A percentile compares a stretch with the other conserved stretches of the same genome.
Evolutionary conservation across 2,329 filamentous ascomycete genomes (phyloP).

Genomic region (Colletotrichum horii): DNA sequence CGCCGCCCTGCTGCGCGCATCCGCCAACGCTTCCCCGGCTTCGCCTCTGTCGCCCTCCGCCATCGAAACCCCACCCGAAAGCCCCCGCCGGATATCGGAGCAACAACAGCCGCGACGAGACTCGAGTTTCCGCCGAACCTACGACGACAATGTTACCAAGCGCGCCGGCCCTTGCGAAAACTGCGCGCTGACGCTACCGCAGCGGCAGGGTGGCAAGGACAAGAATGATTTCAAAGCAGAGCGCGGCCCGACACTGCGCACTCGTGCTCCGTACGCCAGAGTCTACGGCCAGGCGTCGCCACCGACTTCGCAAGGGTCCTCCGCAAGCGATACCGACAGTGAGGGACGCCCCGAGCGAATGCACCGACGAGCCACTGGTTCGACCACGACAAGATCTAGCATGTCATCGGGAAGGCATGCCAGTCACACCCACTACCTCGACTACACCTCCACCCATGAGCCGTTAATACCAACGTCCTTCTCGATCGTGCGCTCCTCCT

Average conservation of each 20-base stretch:
- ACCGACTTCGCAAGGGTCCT: slow-evolving; percentile 55
- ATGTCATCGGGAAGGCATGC: slow-evolving; percentile 60
- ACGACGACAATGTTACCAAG: slow-evolving; percentile 69
- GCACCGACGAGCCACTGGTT: slow-evolving; percentile 48
- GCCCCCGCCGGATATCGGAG: slow-evolving; percentile 50
- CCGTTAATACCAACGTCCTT: slow-evolving; percentile 66
- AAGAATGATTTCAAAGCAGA: slow-evolving; percentile 36
- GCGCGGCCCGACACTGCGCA: slow-evolving; percentile 63
- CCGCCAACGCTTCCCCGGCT: slow-evolving; percentile 35
- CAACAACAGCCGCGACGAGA: slow-evolving; percentile 50
- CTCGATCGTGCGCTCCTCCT: slow-evolving; percentile 70
- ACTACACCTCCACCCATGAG: slow-evolving; percentile 73
- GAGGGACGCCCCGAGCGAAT: slow-evolving; percentile 50
- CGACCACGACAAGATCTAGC: slow-evolving; percentile 57
- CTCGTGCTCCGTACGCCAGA: slow-evolving; percentile 63
- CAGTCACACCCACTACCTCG: slow-evolving; percentile 68
- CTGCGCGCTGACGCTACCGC: slow-evolving; percentile 70
- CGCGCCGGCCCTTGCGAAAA: slow-evolving; percentile 71
- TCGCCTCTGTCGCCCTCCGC: slow-evolving; percentile 40
- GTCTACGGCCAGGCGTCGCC: slow-evolving; percentile 61
- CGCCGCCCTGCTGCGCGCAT: slow-evolving; percentile 44
- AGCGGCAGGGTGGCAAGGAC: slow-evolving; percentile 39
- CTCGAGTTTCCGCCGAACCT: slow-evolving; percentile 66
- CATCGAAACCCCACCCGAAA: slow-evolving; percentile 64
- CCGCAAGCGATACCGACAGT: slow-evolving; percentile 54